Base-by-base conservation (phyloP, 257 asterid genomes). In the Nicotiana otophora region DNA sequence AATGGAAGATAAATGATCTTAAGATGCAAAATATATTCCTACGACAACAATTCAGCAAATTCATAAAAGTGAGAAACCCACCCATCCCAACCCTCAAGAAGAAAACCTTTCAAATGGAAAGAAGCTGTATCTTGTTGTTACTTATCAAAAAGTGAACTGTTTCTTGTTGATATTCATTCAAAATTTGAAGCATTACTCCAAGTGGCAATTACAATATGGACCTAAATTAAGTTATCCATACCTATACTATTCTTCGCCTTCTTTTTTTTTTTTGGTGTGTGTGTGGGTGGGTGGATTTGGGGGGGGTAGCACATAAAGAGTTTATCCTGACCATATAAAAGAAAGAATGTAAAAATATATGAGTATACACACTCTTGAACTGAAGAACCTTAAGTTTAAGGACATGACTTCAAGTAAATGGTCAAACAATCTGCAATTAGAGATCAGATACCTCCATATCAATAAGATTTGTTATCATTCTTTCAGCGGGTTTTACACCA, bases 401-500 rank as follows among this genome's bases (percentile, higher is more conserved):
- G 23, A 74, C 26, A 74, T 58, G 14, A 23, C 39, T 74, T 67
- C 20, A 74, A 74, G 80, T 14, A 74, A 75, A 75, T 75, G 46
- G 46, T 51, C 63, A 75, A 26, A 48, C 36, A 75, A 74, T 48
- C 15, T 28, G 26, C 42, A 75, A 75, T 51, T 58, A 75, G 5
- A 15, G 80, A 74, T 26, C 80, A 74, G 61, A 86, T 74, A 96
- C 99, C 98, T 96, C 95, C 94, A 91, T 95, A 85, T 92, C 97
- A 82, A 96, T 90, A 82, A 92, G 89, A 83, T 93, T 91, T 23
- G 93, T 91, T 66, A 96, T 92, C 98, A 93, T 96, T 81, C 91
- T 87, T 89, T 94, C 94, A 2, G 98, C 90, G 16, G 99, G 99
- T 85, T 78, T 87, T 84, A 93, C 94, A 79, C 96, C 97, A 91